phyloP scores from a whole-genome alignment of 1,284 basidiomycete species.

The Sanghuangporus weigelae region DNA sequence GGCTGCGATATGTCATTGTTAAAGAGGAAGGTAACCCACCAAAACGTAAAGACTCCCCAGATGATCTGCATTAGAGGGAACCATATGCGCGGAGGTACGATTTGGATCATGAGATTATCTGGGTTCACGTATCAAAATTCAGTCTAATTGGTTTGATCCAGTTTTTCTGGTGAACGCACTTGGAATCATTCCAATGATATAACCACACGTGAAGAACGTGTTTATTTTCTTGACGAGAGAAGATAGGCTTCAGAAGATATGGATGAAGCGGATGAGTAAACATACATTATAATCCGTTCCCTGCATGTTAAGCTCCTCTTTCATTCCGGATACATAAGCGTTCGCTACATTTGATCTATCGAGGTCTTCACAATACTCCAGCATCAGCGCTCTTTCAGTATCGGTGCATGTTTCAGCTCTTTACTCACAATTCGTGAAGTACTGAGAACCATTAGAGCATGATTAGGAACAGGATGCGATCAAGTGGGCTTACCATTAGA shows the following conservation, averaged over 20 bases:
- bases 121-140: background rate
- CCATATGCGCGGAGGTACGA: slow-evolving; percentile 60
- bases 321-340: slow-evolving; percentile 81
- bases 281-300: slow-evolving; percentile 66
- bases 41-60: slow-evolving; percentile 62
- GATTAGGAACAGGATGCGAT: background rate
- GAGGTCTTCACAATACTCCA: slow-evolving; percentile 38
- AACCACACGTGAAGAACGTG: slow-evolving; percentile 68
- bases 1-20: background rate
- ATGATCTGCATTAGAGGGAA: slow-evolving; percentile 59
- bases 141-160: background rate
- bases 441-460: slow-evolving; percentile 31
- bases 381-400: background rate
- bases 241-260: slow-evolving; percentile 1
- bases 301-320: slow-evolving; percentile 66
- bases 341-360: slow-evolving; percentile 63
- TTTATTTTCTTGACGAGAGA: slow-evolving; percentile 48
- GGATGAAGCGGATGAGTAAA: background rate
- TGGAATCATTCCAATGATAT: slow-evolving; percentile 68
- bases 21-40: slow-evolving; percentile 30
- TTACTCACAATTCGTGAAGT: slow-evolving; percentile 58
- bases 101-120: slow-evolving; percentile 63
- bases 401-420: background rate
- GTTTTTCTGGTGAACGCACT: slow-evolving; percentile 34
- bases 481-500: slow-evolving; percentile 46